These are phyloP conservation scores for Crucibulum laeve DNA, from an alignment of 768 basidiomycete species.

Conservation along the genomic window DNA sequence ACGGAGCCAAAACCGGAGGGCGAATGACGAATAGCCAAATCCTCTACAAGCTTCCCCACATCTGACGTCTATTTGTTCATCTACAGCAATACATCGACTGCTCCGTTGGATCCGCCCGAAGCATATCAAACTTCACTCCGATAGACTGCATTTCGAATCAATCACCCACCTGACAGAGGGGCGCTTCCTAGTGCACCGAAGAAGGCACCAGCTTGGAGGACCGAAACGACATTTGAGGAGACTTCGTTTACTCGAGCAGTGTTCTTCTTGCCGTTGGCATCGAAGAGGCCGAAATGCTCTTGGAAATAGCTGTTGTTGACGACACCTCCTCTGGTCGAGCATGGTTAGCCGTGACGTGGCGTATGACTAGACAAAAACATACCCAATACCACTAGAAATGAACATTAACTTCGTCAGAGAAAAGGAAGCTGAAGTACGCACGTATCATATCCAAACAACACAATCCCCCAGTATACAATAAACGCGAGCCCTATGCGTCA, in stretches of 20 bases:
- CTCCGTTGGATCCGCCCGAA: no score
- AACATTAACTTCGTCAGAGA: background rate
- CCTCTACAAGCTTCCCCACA: no score
- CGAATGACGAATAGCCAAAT: no score
- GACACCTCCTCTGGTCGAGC: conserved; percentile 50
- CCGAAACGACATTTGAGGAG: conserved; percentile 81
- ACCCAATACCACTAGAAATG: background rate
- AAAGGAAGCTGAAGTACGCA: conserved; percentile 24
- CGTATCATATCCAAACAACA: conserved; percentile 81
- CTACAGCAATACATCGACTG: no score
- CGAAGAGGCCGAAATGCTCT: conserved; percentile 54
- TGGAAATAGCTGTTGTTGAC: conserved; percentile 61
- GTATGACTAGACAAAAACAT: background rate
- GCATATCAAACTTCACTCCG: no score
- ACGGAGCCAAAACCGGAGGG: background rate
- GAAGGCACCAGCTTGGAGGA: conserved; percentile 84
- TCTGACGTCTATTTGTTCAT: no score
- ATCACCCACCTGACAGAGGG: conserved; percentile 55
- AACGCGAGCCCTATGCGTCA: conserved; percentile 67
- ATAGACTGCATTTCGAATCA: background rate
- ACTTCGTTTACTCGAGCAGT: conserved; percentile 38
- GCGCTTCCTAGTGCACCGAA: conserved; percentile 80
- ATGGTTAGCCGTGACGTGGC: background rate
- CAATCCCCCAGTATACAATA: conserved; percentile 72
- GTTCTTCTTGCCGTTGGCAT: conserved; percentile 37